Evolutionary conservation across 2,329 filamentous ascomycete species (phyloP).

Genomic region (Arthrobotrys conoides): DNA sequence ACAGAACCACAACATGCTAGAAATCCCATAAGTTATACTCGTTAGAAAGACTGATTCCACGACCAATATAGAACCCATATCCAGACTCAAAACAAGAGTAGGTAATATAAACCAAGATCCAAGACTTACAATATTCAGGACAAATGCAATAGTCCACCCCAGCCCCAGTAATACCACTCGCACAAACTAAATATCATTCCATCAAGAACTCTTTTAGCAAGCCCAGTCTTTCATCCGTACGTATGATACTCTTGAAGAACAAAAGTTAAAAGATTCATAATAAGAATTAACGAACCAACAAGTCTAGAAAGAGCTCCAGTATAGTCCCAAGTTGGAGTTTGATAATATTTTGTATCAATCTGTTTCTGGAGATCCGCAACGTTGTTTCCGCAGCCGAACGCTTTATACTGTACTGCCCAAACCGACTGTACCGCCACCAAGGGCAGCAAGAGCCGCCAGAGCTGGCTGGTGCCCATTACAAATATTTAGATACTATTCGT

Average conservation of each 20-base stretch:
- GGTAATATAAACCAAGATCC: not conserved
- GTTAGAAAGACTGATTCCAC: not conserved
- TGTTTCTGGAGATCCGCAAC: slow-evolving; percentile 33
- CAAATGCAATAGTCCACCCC: slow-evolving; percentile 29
- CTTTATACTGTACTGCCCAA: slow-evolving; percentile 34
- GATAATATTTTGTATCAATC: slow-evolving; percentile 35
- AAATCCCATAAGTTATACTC: no score
- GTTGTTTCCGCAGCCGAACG: slow-evolving; percentile 32
- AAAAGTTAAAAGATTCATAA: not conserved
- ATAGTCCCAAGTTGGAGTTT: slow-evolving; percentile 31
- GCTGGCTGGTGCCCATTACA: not conserved
- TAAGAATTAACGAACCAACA: slow-evolving; percentile 18
- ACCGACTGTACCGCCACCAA: not conserved
- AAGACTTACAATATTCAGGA: slow-evolving; percentile 29
- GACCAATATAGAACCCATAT: not conserved
- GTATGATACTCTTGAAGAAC: not conserved
- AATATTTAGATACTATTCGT: not conserved
- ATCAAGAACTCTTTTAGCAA: not conserved
- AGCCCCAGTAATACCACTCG: slow-evolving; percentile 28
- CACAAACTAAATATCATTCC: slow-evolving; percentile 9
- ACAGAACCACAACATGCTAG: slow-evolving; percentile 23
- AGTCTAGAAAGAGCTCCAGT: slow-evolving; percentile 14
- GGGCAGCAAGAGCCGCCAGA: not conserved
- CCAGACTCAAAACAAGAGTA: no score
- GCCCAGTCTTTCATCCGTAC: not conserved